phyloP scores from a whole-genome alignment of 768 basidiomycete genomes.

The Trametopsis cervina region DNA sequence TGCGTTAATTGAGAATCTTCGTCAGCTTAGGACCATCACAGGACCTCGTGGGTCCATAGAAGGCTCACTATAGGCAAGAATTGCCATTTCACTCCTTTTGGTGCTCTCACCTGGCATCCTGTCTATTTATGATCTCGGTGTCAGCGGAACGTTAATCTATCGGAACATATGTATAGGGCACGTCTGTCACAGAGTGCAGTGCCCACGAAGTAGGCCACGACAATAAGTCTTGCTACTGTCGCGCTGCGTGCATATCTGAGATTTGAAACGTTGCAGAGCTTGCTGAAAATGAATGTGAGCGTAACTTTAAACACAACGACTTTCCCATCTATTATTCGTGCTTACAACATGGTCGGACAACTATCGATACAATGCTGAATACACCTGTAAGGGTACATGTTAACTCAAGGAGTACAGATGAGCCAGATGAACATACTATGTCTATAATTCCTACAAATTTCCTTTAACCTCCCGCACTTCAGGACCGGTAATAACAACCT shows the following conservation, averaged over 20 bases:
- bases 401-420: neutral
- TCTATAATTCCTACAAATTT: neutral
- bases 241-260: no score
- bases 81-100: no score
- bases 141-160: no score
- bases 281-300: neutral
- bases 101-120: no score
- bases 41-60: neutral
- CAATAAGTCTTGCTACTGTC: no score
- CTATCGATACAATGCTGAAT: no score
- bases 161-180: no score
- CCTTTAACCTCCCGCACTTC: constrained; percentile 1
- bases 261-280: neutral
- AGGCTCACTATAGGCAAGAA: neutral
- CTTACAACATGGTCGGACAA: no score
- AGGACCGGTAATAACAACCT: constrained; percentile 26
- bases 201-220: no score
- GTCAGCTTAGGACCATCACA: neutral
- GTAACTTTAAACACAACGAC: neutral
- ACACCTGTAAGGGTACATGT: neutral
- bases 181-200: no score
- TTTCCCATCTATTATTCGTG: neutral
- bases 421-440: neutral
- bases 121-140: no score
- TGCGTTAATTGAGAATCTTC: constrained; percentile 1